phyloP scores from a whole-genome alignment of 1,284 basidiomycete genomes.

The Cystobasidium slooffiae region DNA sequence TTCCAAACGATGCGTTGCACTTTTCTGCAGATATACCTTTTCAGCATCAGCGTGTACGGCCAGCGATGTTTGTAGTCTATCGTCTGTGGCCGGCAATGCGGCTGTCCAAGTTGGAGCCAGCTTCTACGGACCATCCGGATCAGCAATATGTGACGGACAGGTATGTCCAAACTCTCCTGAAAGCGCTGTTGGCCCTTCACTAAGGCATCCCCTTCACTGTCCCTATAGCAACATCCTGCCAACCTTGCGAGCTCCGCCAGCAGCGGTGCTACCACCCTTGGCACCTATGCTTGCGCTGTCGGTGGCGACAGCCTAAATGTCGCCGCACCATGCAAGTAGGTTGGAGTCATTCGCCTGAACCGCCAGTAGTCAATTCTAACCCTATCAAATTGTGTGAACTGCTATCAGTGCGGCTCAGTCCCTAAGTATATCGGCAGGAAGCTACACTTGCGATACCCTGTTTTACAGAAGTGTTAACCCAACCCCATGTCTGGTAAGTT shows the following conservation, averaged over 20 bases:
- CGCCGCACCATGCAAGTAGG: constrained; percentile 35
- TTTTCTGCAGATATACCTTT: constrained; percentile 30
- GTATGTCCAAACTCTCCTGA: not conserved
- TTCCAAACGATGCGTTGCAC: not conserved
- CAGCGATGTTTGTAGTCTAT: constrained; percentile 10
- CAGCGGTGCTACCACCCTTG: constrained; percentile 15
- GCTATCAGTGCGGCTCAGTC: constrained; percentile 13
- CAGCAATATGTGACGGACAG: constrained; percentile 32
- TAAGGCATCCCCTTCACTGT: not conserved
- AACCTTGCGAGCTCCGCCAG: constrained; percentile 19
- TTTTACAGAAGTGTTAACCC: constrained; percentile 24
- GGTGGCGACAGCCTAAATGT: constrained; percentile 20
- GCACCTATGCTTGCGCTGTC: constrained; percentile 38
- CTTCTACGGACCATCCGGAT: constrained; percentile 29
- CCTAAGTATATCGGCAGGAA: constrained; percentile 14
- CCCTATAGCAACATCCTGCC: constrained; percentile 20
- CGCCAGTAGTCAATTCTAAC: not conserved
- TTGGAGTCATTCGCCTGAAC: not conserved
- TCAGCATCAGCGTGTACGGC: constrained; percentile 12
- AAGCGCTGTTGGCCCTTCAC: not conserved
- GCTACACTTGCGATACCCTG: constrained; percentile 24
- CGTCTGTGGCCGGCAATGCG: constrained; percentile 24
- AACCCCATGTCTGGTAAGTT: constrained; percentile 30
- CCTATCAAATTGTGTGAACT: not conserved
- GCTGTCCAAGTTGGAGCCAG: constrained; percentile 22